Conservation (phyloP, 2,329 filamentous ascomycete species). For the Chalara sp. region DNA sequence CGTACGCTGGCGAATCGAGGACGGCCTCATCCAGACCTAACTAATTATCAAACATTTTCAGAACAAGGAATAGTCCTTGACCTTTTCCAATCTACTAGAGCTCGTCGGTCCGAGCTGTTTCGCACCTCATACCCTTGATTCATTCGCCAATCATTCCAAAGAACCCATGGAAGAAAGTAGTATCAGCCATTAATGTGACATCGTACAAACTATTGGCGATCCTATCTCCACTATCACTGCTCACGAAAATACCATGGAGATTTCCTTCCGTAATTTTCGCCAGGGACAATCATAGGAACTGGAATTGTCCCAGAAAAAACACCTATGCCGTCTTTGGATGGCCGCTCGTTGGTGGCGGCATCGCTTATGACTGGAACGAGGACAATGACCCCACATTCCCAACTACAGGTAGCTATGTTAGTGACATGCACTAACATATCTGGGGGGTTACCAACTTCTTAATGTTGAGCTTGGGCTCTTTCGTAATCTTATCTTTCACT, state of each 20-base stretch:
- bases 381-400: slow-evolving; percentile 88
- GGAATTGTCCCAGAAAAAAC: slow-evolving; percentile 50
- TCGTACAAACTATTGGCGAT: too few relatives aligned
- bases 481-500: slow-evolving; percentile 60
- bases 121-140: too few relatives aligned
- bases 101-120: too few relatives aligned
- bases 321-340: slow-evolving; percentile 23
- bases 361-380: slow-evolving; percentile 21
- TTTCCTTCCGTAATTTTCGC: slow-evolving; percentile 28
- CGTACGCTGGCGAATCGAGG: too few relatives aligned
- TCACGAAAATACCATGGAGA: background rate
- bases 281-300: slow-evolving; percentile 58
- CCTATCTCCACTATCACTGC: background rate
- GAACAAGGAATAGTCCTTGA: too few relatives aligned
- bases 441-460: slow-evolving; percentile 47
- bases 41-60: too few relatives aligned
- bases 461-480: slow-evolving; percentile 68
- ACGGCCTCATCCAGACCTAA: too few relatives aligned
- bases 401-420: slow-evolving; percentile 30
- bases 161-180: too few relatives aligned
- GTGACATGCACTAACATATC: too few relatives aligned
- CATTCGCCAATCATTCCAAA: too few relatives aligned
- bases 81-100: too few relatives aligned
- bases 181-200: too few relatives aligned
- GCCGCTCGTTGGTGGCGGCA: background rate